Evolutionary conservation across 2,329 filamentous ascomycete species (phyloP).

Genomic region (Colletotrichum chlorophyti): DNA sequence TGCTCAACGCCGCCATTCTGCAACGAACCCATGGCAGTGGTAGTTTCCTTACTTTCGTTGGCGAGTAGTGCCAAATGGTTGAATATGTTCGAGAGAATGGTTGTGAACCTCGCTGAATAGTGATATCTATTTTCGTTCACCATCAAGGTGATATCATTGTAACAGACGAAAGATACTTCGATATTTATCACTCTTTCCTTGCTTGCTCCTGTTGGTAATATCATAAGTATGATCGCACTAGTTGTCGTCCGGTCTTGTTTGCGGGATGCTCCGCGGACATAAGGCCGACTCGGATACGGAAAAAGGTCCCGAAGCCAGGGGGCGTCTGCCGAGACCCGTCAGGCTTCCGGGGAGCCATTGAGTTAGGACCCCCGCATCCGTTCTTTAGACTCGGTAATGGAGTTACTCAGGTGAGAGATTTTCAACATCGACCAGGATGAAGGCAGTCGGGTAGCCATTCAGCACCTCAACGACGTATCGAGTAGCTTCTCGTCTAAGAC

Average conservation of each 20-base stretch:
- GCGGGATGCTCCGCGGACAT: not conserved
- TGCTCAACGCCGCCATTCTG: constrained; percentile 15
- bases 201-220: too few species aligned
- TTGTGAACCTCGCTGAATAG: too few species aligned
- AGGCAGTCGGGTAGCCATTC: too few species aligned
- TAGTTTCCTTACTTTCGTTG: not conserved
- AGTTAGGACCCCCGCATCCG: constrained; percentile 1
- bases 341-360: not conserved
- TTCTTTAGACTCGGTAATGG: not conserved
- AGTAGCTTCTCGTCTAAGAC: too few species aligned
- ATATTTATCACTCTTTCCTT: too few species aligned
- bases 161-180: too few species aligned
- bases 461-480: too few species aligned
- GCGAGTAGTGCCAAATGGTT: not conserved
- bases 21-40: constrained; percentile 17
- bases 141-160: too few species aligned
- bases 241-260: too few species aligned
- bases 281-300: constrained; percentile 14
- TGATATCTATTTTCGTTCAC: too few species aligned
- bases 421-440: too few species aligned
- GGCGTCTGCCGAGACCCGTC: constrained; percentile 6
- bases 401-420: constrained; percentile 54
- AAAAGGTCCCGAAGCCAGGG: constrained; percentile 7
- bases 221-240: too few species aligned
- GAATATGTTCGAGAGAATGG: not conserved